Evolutionary conservation across 2,329 filamentous ascomycete genomes (phyloP).

Genomic region (Colletotrichum liriopes): DNA sequence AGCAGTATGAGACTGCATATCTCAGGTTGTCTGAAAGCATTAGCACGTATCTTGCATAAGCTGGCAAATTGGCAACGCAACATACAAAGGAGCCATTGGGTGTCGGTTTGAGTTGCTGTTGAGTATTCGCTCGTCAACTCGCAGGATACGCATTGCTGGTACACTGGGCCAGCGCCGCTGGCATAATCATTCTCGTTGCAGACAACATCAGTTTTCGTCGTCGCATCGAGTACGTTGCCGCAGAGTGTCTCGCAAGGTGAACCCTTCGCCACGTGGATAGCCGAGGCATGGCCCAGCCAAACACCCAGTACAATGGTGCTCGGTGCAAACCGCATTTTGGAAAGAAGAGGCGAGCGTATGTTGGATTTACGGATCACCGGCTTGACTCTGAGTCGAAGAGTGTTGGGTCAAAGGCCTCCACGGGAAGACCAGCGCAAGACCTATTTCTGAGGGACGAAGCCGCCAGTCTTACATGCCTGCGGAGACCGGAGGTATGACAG

Average conservation of each 20-base stretch:
- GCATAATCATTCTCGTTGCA: constrained; percentile 61
- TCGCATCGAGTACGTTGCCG: constrained; percentile 67
- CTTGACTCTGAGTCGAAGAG: no score
- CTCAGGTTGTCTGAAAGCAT: constrained; percentile 68
- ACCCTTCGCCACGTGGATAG: constrained; percentile 60
- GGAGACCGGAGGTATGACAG: no score
- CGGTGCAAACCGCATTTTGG: constrained; percentile 42
- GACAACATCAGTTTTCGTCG: constrained; percentile 62
- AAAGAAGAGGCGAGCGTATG: neutral
- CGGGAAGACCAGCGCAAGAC: no score
- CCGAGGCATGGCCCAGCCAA: constrained; percentile 46
- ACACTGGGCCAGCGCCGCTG: constrained; percentile 62
- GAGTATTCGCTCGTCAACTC: constrained; percentile 66
- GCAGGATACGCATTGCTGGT: constrained; percentile 67
- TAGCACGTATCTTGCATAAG: neutral
- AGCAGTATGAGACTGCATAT: constrained; percentile 69
- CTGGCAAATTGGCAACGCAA: constrained; percentile 27
- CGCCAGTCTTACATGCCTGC: no score
- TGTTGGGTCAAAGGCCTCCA: no score
- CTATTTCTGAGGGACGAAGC: no score
- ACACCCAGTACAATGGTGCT: no score
- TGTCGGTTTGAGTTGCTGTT: constrained; percentile 63
- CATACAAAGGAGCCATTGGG: constrained; percentile 71
- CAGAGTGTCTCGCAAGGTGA: constrained; percentile 68
- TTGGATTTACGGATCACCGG: no score